Conservation (phyloP, 345 rosid species). For the Lepidium sativum region DNA sequence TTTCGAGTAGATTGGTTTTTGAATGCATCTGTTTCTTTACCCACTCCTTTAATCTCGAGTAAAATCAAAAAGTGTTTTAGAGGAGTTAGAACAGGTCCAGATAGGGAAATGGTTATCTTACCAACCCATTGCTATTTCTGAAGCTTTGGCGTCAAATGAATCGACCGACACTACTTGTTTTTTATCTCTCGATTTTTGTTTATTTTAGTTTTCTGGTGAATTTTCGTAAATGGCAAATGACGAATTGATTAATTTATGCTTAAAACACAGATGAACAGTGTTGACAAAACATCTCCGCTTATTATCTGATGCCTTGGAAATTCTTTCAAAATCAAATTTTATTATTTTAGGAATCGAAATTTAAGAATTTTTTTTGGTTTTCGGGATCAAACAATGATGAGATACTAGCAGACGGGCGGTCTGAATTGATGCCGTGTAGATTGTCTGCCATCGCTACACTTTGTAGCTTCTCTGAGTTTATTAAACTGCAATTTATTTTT, state of each 20-base stretch:
- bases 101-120: conserved; percentile 26
- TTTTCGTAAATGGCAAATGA: conserved; percentile 29
- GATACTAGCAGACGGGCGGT: conserved; percentile 35
- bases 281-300: conserved; percentile 31
- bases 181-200: too few relatives aligned
- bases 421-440: conserved; percentile 37
- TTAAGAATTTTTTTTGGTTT: too few relatives aligned
- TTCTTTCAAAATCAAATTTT: background rate
- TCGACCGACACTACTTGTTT: conserved; percentile 14
- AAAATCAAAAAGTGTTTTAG: background rate
- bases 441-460: conserved; percentile 24
- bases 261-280: conserved; percentile 19
- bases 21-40: conserved; percentile 34
- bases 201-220: too few relatives aligned
- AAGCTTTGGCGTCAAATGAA: conserved; percentile 35
- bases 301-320: conserved; percentile 29
- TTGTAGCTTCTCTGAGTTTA: conserved; percentile 20
- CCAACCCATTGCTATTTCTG: conserved; percentile 23
- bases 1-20: background rate
- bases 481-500: background rate
- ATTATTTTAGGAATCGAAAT: too few relatives aligned
- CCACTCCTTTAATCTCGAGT: background rate
- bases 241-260: conserved; percentile 26
- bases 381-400: conserved; percentile 15
- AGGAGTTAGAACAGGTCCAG: conserved; percentile 19